Conservation (phyloP, 768 basidiomycete genomes). For the Leucocoprinus birnbaumii region DNA sequence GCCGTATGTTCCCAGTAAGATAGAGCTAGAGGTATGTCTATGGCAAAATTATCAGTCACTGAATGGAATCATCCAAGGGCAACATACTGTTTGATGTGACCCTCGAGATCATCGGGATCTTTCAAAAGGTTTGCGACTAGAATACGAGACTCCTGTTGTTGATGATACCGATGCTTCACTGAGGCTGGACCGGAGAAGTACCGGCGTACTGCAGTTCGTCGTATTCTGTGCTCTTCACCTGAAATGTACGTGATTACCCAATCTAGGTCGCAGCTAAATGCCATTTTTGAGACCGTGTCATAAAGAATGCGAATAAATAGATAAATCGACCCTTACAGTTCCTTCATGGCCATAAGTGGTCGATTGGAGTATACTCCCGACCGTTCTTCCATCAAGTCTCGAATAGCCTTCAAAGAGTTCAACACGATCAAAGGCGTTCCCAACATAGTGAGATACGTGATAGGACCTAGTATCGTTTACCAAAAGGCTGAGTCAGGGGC, state of each 20-base stretch:
- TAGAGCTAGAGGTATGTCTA: background rate
- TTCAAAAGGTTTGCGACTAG: slow-evolving; percentile 1
- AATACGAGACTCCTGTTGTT: background rate
- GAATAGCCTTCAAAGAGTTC: slow-evolving; percentile 16
- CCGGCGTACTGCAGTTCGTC: background rate
- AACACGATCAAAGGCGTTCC: slow-evolving; percentile 20
- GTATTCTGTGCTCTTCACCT: slow-evolving; percentile 1
- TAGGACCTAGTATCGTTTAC: slow-evolving; percentile 12
- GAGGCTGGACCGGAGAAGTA: slow-evolving; percentile 4
- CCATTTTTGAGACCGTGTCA: background rate
- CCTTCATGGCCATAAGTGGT: slow-evolving; percentile 18
- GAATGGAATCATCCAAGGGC: background rate
- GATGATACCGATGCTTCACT: slow-evolving; percentile 2
- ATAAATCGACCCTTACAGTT: slow-evolving; percentile 14
- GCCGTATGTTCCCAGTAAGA: slow-evolving; percentile 1
- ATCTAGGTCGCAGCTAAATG: slow-evolving; percentile 1
- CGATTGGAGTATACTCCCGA: slow-evolving; percentile 21
- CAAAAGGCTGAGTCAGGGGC: background rate
- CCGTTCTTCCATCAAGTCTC: slow-evolving; percentile 15
- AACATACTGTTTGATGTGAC: background rate
- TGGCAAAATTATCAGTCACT: background rate
- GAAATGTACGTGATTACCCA: slow-evolving; percentile 3
- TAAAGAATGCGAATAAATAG: background rate
- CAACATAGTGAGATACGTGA: slow-evolving; percentile 18
- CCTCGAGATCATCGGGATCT: background rate